These are phyloP conservation scores for Fusarium metavorans DNA, from an alignment of 2,329 filamentous ascomycete genomes.

Conservation along the genomic window DNA sequence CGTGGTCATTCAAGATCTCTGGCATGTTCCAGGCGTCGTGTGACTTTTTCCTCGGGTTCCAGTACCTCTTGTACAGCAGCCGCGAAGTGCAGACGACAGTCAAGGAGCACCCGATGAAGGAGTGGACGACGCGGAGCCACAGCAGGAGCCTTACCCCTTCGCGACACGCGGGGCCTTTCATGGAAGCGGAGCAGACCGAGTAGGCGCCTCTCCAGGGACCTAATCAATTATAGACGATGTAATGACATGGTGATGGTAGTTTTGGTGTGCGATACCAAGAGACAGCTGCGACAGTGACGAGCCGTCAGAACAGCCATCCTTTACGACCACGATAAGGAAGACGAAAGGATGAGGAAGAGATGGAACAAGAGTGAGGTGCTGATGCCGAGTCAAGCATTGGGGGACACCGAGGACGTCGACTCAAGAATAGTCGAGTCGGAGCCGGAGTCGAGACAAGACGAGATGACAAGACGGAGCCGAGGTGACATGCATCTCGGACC, in stretches of 20 bases:
- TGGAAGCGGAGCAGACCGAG: conserved; percentile 48
- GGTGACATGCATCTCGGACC: not conserved
- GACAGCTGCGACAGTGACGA: conserved; percentile 6
- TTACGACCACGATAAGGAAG: not conserved
- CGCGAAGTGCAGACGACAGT: conserved; percentile 52
- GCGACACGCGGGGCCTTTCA: conserved; percentile 54
- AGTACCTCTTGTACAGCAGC: conserved; percentile 78
- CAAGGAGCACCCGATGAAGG: conserved; percentile 55
- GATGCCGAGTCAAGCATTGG: not conserved
- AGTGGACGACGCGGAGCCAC: conserved; percentile 47
- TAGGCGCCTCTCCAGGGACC: not conserved
- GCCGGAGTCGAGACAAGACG: not conserved
- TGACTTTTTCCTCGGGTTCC: conserved; percentile 78
- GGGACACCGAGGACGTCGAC: not conserved
- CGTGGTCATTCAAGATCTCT: conserved; percentile 84
- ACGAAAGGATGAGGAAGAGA: conserved; percentile 17
- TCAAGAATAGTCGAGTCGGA: not conserved
- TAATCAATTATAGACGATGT: conserved; percentile 25
- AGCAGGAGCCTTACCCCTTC: conserved; percentile 55
- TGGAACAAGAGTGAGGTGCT: conserved; percentile 6
- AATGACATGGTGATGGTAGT: conserved; percentile 28
- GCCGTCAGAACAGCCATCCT: not conserved
- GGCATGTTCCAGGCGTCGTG: conserved; percentile 84
- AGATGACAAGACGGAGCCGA: not conserved
- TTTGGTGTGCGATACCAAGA: conserved; percentile 14